Evolutionary conservation across 1,284 basidiomycete species (phyloP), one percentile per base, ranked within the genome.

Genomic region (Leccinum fallax): DNA sequence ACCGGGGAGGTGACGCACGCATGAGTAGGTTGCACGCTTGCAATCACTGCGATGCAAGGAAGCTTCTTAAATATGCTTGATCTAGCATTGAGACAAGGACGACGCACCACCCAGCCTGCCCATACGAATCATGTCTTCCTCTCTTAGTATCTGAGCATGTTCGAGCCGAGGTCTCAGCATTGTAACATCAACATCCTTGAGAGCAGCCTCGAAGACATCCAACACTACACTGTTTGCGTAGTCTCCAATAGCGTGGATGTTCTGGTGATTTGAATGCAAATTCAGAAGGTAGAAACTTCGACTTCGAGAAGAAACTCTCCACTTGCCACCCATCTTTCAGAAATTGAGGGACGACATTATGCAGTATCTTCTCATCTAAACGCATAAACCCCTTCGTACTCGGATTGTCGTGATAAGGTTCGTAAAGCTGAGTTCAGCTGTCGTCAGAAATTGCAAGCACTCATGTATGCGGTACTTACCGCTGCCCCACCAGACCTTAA

Each of bases 241-340:
- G 75, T 97, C 95, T 10, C 95, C 95, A 49, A 97, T 95, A 11
- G 92, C 92, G 76, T 97, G 94, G 10, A 94, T 86, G 69, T 94
- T 94, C 90, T 94, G 65, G 21, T 63, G 19, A 60, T 59, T 15
- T 40, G 40, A 34, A 49, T 34, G 6, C 56, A 40, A n/a, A 51
- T 55, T 34, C 56, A 24, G 13, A 30, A 57, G 36, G 21, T 24
- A 54, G 55, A 61, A n/a, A 59, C 19, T 30, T 7, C 7, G 43
- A 48, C 8, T 13, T 36, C 46, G 52, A n/a, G 63, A 30, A 38
- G 24, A 36, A 28, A 79, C 90, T 74, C 73, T 93, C 93, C 65
- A 90, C 87, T 79, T 92, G 89, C 89, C 89, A 92, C 3, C 88
- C 88, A 73, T 93, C 89, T 53, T 83, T 80, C 68, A 94, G 75